phyloP scores from a whole-genome alignment of 495 filamentous ascomycete genomes.

The Pseudotulostoma volvatum region DNA sequence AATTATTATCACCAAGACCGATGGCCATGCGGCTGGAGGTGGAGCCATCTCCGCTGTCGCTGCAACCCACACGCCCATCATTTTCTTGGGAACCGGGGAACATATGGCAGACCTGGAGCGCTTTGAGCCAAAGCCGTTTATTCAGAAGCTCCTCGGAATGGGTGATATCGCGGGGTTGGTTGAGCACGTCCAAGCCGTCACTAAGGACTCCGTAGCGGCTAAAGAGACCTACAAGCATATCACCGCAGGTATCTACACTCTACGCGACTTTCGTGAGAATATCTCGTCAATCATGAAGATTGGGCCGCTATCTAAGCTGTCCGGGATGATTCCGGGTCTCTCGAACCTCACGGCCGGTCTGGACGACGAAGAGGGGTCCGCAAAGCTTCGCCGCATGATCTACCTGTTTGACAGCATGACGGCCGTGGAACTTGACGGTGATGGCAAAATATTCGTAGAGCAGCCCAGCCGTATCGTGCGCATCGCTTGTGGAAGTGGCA shows the following conservation, averaged over 20 bases:
- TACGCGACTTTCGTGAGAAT: conserved; percentile 90
- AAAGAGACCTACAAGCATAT: conserved; percentile 99
- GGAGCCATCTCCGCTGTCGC: conserved; percentile 97
- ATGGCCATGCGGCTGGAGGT: conserved; percentile 86
- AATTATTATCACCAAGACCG: conserved; percentile 98
- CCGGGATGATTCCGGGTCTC: conserved; percentile 95
- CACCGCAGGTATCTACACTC: conserved; percentile 84
- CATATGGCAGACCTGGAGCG: conserved; percentile 90
- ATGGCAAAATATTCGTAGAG: conserved; percentile 86
- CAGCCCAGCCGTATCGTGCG: conserved; percentile 90
- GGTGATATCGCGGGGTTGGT: conserved; percentile 90
- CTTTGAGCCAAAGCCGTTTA: conserved; percentile 80
- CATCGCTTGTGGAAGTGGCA: conserved; percentile 77
- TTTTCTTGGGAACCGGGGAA: conserved; percentile 94
- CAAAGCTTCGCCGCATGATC: conserved; percentile 94
- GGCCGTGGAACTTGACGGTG: conserved; percentile 78
- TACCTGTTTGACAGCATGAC: conserved; percentile 99
- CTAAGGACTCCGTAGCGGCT: conserved; percentile 58
- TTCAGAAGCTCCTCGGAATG: conserved; percentile 88
- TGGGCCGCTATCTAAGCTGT: conserved; percentile 93
- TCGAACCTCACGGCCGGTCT: conserved; percentile 83
- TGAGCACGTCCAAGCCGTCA: conserved; percentile 93
- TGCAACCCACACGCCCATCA: conserved; percentile 90
- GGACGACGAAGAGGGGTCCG: conserved; percentile 86
- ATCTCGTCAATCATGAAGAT: conserved; percentile 99